phyloP scores from a whole-genome alignment of 2,329 filamentous ascomycete genomes.

The Claviceps digitariae region DNA sequence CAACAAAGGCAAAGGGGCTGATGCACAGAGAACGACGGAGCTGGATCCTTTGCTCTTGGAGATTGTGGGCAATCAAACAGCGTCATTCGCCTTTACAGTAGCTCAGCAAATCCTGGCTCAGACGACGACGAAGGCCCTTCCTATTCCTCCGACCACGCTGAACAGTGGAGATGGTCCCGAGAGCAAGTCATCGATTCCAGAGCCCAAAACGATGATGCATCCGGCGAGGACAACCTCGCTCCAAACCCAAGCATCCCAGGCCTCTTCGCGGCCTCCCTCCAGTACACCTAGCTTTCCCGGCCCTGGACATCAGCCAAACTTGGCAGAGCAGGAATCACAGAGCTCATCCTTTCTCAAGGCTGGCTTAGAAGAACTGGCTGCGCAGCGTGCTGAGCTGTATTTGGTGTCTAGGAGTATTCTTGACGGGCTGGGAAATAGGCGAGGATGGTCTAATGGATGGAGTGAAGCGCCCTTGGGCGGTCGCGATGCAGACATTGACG shows the following conservation, averaged over 20 bases:
- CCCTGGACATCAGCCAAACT: slow-evolving; percentile 24
- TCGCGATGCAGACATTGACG: slow-evolving; percentile 27
- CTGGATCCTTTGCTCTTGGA: slow-evolving; percentile 29
- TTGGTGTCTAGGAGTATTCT: slow-evolving; percentile 68
- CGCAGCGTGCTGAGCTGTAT: slow-evolving; percentile 69
- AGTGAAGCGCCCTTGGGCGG: slow-evolving; percentile 39
- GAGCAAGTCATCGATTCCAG: slow-evolving; percentile 47
- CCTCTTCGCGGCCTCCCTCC: slow-evolving; percentile 21
- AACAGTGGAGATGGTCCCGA: slow-evolving; percentile 35
- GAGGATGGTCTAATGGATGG: slow-evolving; percentile 71
- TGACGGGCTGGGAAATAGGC: slow-evolving; percentile 56
- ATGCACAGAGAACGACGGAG: slow-evolving; percentile 6
- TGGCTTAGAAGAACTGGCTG: slow-evolving; percentile 71
- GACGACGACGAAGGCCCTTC: slow-evolving; percentile 54
- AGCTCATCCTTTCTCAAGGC: slow-evolving; percentile 39
- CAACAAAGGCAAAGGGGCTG: slow-evolving; percentile 22
- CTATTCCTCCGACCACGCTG: slow-evolving; percentile 48
- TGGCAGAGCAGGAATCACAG: slow-evolving; percentile 24
- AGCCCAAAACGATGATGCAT: slow-evolving; percentile 59
- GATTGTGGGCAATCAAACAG: slow-evolving; percentile 59
- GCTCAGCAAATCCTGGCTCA: slow-evolving; percentile 65
- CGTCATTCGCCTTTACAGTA: slow-evolving; percentile 65
- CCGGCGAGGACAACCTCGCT: slow-evolving; percentile 52
- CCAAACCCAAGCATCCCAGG: slow-evolving; percentile 24
- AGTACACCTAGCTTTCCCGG: slow-evolving; percentile 42